Percentiles rank a stretch among this genome's conserved stretches.
phyloP scores from a whole-genome alignment of 2,329 filamentous ascomycete species.

The Cryphonectria naterciae region DNA sequence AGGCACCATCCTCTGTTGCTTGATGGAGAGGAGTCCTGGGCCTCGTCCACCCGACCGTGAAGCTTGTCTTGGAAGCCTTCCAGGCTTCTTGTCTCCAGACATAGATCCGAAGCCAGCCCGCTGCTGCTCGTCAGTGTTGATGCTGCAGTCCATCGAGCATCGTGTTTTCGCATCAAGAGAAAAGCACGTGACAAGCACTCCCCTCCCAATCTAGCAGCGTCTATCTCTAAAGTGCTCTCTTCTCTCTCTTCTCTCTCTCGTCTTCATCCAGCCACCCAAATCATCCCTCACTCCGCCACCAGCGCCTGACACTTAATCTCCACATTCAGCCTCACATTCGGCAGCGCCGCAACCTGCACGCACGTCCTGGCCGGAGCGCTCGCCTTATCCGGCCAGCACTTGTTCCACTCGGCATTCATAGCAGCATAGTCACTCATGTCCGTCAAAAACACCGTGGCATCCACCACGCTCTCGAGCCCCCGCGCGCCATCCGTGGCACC shows the following conservation, averaged over 20 bases:
- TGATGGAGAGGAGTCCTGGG: background rate
- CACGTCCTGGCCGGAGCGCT: conserved; percentile 40
- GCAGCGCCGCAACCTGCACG: conserved; percentile 40
- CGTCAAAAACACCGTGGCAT: conserved; percentile 41
- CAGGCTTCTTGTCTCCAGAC: background rate
- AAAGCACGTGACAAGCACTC: too few relatives aligned
- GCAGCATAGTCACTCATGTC: conserved; percentile 40
- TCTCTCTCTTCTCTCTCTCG: background rate
- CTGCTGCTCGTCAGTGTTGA: background rate
- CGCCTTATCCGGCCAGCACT: conserved; percentile 39
- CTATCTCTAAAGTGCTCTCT: background rate
- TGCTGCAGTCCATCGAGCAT: background rate
- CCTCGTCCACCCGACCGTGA: background rate
- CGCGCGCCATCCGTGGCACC: conserved; percentile 37
- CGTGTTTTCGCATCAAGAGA: background rate
- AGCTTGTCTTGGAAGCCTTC: background rate
- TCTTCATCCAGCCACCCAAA: background rate
- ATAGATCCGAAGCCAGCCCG: background rate
- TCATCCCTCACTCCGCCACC: conserved; percentile 15
- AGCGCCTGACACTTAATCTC: conserved; percentile 40
- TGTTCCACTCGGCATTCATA: conserved; percentile 44
- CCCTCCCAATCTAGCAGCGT: background rate
- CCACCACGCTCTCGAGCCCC: conserved; percentile 40
- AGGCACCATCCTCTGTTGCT: background rate
- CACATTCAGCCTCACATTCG: conserved; percentile 38